These are phyloP conservation scores for Urochloa ruziziensis DNA, from an alignment of 176 grass and related monocot species.

Conservation along the genomic window DNA sequence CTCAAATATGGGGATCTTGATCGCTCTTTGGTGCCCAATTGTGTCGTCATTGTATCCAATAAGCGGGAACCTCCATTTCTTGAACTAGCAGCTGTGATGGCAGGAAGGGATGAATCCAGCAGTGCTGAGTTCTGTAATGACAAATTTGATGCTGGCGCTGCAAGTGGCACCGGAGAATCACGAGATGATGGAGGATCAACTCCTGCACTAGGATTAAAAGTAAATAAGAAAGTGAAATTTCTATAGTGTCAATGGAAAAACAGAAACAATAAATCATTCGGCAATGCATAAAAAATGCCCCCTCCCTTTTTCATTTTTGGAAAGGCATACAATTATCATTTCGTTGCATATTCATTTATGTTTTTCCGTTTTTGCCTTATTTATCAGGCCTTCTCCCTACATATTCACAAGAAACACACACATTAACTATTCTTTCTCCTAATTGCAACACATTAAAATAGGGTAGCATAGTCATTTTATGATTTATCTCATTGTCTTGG, in stretches of 20 bases:
- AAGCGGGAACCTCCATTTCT: conserved; percentile 77
- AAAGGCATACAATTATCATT: neutral
- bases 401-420: neutral
- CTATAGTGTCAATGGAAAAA: neutral
- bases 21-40: conserved; percentile 57
- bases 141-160: conserved; percentile 59
- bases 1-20: conserved; percentile 76
- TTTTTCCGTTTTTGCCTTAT: neutral
- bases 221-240: conserved; percentile 43
- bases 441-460: neutral
- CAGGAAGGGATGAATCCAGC: conserved; percentile 67
- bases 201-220: conserved; percentile 79
- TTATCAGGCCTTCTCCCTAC: neutral
- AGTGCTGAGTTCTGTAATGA: conserved; percentile 62
- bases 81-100: conserved; percentile 42
- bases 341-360: neutral
- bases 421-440: neutral
- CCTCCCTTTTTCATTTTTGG: neutral
- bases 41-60: conserved; percentile 54
- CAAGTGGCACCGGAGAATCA: conserved; percentile 73
- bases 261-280: neutral
- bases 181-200: conserved; percentile 88
- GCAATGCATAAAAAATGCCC: neutral
- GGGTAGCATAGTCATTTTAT: neutral
- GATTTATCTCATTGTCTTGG: neutral